A percentile compares a stretch with the other conserved stretches of the same genome.
These are phyloP conservation scores for Aspergillus fijiensis DNA, from an alignment of 2,329 filamentous ascomycete genomes.

Conservation along the genomic window DNA sequence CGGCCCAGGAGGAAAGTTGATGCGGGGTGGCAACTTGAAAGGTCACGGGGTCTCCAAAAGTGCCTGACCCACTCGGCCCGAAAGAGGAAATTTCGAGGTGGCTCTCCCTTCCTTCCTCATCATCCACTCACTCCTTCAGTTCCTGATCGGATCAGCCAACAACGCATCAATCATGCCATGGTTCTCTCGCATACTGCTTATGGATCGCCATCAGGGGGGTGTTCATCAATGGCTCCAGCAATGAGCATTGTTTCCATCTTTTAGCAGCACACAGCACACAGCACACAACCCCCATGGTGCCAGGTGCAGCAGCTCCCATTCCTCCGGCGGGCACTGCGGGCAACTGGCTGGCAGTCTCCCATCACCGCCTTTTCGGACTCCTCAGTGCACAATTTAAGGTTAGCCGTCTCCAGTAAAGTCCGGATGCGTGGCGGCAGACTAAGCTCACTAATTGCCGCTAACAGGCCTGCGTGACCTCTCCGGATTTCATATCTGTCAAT, in stretches of 20 bases:
- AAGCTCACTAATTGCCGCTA: neutral
- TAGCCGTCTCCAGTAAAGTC: constrained; percentile 6
- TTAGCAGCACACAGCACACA: neutral
- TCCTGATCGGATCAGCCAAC: neutral
- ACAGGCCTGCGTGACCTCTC: constrained; percentile 1
- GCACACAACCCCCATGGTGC: neutral
- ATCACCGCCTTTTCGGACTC: constrained; percentile 5
- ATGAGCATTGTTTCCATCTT: neutral
- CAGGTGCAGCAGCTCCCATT: neutral
- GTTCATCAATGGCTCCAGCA: neutral
- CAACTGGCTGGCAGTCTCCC: neutral
- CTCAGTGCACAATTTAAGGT: constrained; percentile 1
- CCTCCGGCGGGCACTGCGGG: neutral
- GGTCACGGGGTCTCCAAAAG: neutral
- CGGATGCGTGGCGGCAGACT: neutral
- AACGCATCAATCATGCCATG: neutral
- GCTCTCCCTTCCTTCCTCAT: no score
- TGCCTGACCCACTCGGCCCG: neutral
- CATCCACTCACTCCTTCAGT: neutral
- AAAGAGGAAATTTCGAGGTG: neutral
- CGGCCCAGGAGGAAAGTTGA: neutral
- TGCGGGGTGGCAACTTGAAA: neutral
- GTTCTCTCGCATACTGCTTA: neutral
- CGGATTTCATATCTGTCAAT: neutral
- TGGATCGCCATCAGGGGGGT: neutral